phyloP scores from a whole-genome alignment of 1,284 basidiomycete genomes.

The Athelia psychrophila region DNA sequence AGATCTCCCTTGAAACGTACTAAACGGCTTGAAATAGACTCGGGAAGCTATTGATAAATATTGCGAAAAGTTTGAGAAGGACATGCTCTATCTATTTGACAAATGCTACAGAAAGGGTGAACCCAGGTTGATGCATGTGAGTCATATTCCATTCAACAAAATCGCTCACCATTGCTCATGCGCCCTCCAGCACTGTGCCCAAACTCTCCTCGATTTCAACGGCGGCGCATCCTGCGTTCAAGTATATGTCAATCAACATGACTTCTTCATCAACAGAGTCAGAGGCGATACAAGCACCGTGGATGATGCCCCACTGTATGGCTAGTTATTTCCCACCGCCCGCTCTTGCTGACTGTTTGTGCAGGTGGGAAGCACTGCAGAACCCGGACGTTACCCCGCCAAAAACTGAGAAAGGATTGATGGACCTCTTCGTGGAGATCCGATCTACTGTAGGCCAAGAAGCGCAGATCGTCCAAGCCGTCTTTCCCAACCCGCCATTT shows the following conservation, averaged over 20 bases:
- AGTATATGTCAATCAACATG: slow-evolving; percentile 99
- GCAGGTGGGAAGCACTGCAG: slow-evolving; percentile 79
- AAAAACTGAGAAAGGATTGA: slow-evolving; percentile 77
- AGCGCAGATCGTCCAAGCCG: slow-evolving; percentile 97
- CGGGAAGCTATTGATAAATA: slow-evolving; percentile 91
- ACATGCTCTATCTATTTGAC: slow-evolving; percentile 96
- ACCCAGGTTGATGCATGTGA: slow-evolving; percentile 98
- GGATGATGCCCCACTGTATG: slow-evolving; percentile 64
- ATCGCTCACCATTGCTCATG: slow-evolving; percentile 1
- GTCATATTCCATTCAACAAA: slow-evolving; percentile 25
- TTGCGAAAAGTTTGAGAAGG: slow-evolving; percentile 98
- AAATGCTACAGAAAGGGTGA: slow-evolving; percentile 94
- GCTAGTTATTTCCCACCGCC: slow-evolving; percentile 10
- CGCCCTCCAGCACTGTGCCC: slow-evolving; percentile 85
- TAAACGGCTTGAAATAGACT: slow-evolving; percentile 45
- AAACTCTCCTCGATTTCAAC: slow-evolving; percentile 97
- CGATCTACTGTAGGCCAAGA: slow-evolving; percentile 91
- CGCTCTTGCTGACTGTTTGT: slow-evolving; percentile 11
- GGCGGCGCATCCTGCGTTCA: slow-evolving; percentile 96
- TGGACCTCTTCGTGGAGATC: slow-evolving; percentile 85
- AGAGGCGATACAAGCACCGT: slow-evolving; percentile 57
- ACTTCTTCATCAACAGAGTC: slow-evolving; percentile 95
- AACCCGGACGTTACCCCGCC: slow-evolving; percentile 83
- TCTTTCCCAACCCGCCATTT: slow-evolving; percentile 95
- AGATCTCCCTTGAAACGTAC: neutral